A percentile compares a stretch with the other conserved stretches of the same genome.
phyloP scores from a whole-genome alignment of 495 filamentous ascomycete species.

The Cudoniella acicularis region DNA sequence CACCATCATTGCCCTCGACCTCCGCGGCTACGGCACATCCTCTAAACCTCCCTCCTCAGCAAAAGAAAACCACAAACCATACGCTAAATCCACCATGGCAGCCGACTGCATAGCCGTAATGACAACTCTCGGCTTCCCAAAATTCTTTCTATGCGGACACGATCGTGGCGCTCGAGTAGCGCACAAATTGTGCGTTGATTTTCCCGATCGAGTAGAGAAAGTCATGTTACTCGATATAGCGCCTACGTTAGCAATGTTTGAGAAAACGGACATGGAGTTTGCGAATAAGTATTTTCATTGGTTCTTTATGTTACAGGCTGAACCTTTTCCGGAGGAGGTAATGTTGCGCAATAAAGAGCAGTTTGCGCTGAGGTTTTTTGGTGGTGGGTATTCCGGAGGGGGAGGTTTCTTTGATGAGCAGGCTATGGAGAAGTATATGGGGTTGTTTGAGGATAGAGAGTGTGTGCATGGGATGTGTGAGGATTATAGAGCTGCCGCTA shows the following conservation, averaged over 20 bases:
- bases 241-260: conserved; percentile 37
- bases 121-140: conserved; percentile 22
- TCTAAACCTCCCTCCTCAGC: conserved; percentile 30
- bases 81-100: conserved; percentile 36
- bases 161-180: conserved; percentile 40
- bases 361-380: conserved; percentile 27
- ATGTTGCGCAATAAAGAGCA: conserved; percentile 24
- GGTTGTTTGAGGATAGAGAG: conserved; percentile 24
- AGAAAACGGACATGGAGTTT: conserved; percentile 26
- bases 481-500: conserved; percentile 39
- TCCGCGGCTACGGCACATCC: conserved; percentile 38
- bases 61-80: conserved; percentile 16
- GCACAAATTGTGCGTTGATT: conserved; percentile 35
- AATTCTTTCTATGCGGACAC: conserved; percentile 33
- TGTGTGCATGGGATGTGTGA: conserved; percentile 38
- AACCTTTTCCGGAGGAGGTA: conserved; percentile 33
- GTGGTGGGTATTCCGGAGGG: conserved; percentile 7
- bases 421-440: conserved; percentile 28
- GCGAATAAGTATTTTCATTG: conserved; percentile 40
- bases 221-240: conserved; percentile 37
- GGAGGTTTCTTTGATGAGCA: conserved; percentile 18
- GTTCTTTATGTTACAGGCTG: conserved; percentile 39
- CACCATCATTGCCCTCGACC: conserved; percentile 33
- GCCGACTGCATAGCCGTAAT: conserved; percentile 32
- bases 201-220: conserved; percentile 27